Percentiles rank a stretch among this genome's conserved stretches.
Conservation (phyloP, 2,329 filamentous ascomycete genomes). For the Ramichloridium luteum region DNA sequence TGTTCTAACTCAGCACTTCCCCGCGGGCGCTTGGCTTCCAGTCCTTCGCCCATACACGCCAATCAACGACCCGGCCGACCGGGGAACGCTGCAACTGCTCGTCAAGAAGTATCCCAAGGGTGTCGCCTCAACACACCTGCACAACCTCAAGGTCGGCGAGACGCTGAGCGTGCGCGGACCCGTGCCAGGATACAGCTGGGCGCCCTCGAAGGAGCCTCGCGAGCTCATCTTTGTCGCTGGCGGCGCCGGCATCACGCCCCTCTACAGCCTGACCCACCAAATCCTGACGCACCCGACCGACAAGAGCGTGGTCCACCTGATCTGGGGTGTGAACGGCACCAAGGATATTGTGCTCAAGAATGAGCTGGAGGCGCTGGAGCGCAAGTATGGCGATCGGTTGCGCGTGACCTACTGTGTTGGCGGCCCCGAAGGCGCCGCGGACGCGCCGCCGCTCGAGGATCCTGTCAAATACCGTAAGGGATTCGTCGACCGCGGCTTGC, state of each 20-base stretch:
- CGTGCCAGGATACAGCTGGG: constrained; percentile 27
- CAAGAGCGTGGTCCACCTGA: constrained; percentile 48
- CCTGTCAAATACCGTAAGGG: constrained; percentile 40
- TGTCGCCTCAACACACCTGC: constrained; percentile 52
- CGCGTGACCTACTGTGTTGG: constrained; percentile 47
- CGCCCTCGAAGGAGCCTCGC: constrained; percentile 10
- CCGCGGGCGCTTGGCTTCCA: constrained; percentile 45
- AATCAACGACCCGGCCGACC: constrained; percentile 43
- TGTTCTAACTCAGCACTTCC: constrained; percentile 47
- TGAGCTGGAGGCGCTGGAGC: constrained; percentile 43
- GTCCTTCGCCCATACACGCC: constrained; percentile 56
- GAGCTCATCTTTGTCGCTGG: constrained; percentile 54
- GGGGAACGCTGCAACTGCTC: constrained; percentile 50
- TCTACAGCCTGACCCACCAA: constrained; percentile 31
- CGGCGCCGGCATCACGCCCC: constrained; percentile 60
- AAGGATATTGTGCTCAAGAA: constrained; percentile 47
- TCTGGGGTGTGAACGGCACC: constrained; percentile 56
- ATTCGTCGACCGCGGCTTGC: constrained; percentile 44
- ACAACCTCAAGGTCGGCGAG: constrained; percentile 51
- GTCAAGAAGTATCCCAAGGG: constrained; percentile 58
- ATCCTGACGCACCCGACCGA: constrained; percentile 43
- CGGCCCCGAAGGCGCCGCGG: constrained; percentile 25
- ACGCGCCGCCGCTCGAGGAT: constrained; percentile 15
- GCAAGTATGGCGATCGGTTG: constrained; percentile 43
- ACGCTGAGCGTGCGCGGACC: constrained; percentile 45